These are phyloP conservation scores for Linum trigynum DNA, from an alignment of 345 rosid species.

Conservation along the genomic window DNA sequence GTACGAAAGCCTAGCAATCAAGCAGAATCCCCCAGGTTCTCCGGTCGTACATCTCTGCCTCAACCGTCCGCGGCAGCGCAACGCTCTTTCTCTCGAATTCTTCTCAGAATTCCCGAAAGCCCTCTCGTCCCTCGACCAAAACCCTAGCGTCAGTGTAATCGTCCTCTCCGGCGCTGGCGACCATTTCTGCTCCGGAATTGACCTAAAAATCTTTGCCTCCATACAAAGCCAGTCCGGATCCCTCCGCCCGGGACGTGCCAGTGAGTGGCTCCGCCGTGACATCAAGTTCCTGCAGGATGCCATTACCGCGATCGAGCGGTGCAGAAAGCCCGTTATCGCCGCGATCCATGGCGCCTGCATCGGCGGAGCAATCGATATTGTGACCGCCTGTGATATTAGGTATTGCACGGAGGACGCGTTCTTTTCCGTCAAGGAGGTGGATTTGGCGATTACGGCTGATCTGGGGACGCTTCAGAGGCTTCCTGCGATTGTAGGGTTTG, in stretches of 20 bases:
- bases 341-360: slow-evolving; percentile 66
- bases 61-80: slow-evolving; percentile 49
- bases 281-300: slow-evolving; percentile 61
- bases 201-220: slow-evolving; percentile 34
- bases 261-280: slow-evolving; percentile 43
- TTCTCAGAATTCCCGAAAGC: slow-evolving; percentile 62
- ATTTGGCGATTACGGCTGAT: slow-evolving; percentile 69
- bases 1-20: slow-evolving; percentile 43
- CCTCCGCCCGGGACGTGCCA: slow-evolving; percentile 41
- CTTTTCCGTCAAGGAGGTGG: slow-evolving; percentile 77
- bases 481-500: slow-evolving; percentile 62
- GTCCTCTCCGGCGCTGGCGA: slow-evolving; percentile 58
- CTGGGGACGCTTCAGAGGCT: slow-evolving; percentile 81
- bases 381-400: slow-evolving; percentile 77
- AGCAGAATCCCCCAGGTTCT: slow-evolving; percentile 26
- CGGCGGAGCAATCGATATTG: slow-evolving; percentile 59
- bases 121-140: slow-evolving; percentile 46
- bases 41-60: slow-evolving; percentile 44
- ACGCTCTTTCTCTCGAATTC: slow-evolving; percentile 60
- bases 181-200: slow-evolving; percentile 80
- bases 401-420: slow-evolving; percentile 50
- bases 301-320: slow-evolving; percentile 60
- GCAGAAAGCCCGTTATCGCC: slow-evolving; percentile 78
- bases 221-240: slow-evolving; percentile 12
- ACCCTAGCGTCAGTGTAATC: slow-evolving; percentile 42